phyloP scores from a whole-genome alignment of 2,329 filamentous ascomycete species.

The Talaromyces islandicus region DNA sequence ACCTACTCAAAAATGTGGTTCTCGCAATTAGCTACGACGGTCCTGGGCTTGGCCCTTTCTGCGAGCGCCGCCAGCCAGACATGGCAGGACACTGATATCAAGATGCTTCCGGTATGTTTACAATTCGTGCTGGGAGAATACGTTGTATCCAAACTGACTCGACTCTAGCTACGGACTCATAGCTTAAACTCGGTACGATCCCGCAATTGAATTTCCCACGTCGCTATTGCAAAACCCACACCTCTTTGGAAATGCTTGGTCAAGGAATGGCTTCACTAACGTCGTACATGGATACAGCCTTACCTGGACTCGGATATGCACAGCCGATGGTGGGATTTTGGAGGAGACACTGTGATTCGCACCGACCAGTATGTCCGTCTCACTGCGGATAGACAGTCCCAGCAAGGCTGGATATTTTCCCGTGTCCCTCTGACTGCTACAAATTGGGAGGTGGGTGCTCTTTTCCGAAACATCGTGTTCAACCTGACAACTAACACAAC shows the following conservation, averaged over 20 bases:
- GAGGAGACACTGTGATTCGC: conserved; percentile 82
- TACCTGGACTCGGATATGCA: conserved; percentile 98
- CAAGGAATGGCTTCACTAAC: neutral
- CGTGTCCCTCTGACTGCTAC: conserved; percentile 91
- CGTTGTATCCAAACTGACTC: neutral
- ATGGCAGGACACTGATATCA: conserved; percentile 50
- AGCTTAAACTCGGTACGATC: conserved; percentile 67
- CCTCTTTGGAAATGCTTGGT: too few species aligned
- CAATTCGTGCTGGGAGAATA: neutral
- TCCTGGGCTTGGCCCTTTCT: conserved; percentile 24
- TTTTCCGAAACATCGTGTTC: neutral
- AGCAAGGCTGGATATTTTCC: conserved; percentile 89
- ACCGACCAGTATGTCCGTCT: conserved; percentile 64
- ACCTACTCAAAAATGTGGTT: conserved; percentile 6
- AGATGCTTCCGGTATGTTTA: conserved; percentile 58
- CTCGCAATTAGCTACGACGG: conserved; percentile 14
- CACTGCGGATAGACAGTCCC: conserved; percentile 82
- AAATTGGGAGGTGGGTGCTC: conserved; percentile 72
- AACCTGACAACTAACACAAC: neutral
- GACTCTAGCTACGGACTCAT: conserved; percentile 71
- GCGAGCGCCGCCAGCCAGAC: neutral
- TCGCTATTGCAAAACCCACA: neutral
- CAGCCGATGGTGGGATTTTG: conserved; percentile 98
- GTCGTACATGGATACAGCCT: conserved; percentile 52
- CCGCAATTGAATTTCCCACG: neutral